phyloP scores from a whole-genome alignment of 495 filamentous ascomycete genomes.

The Penicillium arizonense region DNA sequence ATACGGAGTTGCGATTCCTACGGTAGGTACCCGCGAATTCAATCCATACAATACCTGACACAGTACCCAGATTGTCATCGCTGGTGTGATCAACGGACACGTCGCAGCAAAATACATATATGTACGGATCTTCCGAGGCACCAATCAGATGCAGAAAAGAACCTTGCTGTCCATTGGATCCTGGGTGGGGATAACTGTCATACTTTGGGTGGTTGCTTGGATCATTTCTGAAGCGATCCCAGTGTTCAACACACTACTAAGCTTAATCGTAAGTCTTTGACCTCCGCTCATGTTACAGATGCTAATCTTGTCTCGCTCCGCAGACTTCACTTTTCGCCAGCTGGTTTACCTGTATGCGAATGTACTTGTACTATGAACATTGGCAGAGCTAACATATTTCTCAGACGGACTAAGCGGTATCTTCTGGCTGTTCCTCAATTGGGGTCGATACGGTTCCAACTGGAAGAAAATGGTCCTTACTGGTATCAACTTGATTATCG shows the following conservation, averaged over 20 bases:
- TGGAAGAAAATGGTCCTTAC: conserved; percentile 29
- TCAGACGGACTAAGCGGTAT: conserved; percentile 32
- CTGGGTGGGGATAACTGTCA: conserved; percentile 58
- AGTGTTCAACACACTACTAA: conserved; percentile 65
- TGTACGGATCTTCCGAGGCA: conserved; percentile 56
- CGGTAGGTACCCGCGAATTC: conserved; percentile 34
- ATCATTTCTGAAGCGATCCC: conserved; percentile 72
- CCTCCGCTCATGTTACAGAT: conserved; percentile 31
- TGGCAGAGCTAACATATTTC: conserved; percentile 4
- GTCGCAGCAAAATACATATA: conserved; percentile 64
- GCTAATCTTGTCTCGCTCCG: conserved; percentile 1
- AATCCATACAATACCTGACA: conserved; percentile 23
- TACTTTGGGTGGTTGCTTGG: conserved; percentile 65
- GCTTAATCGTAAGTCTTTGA: conserved; percentile 38
- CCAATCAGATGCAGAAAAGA: conserved; percentile 58
- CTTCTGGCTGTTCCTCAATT: conserved; percentile 40
- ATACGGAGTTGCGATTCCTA: conserved; percentile 77
- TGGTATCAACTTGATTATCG: conserved; percentile 27
- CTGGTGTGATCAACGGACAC: conserved; percentile 69
- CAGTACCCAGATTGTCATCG: conserved; percentile 43
- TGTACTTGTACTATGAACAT: conserved; percentile 42
- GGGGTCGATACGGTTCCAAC: conserved; percentile 22
- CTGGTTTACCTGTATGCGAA: conserved; percentile 46
- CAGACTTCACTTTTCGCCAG: conserved; percentile 35
- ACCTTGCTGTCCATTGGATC: conserved; percentile 45